phyloP scores from a whole-genome alignment of 2,329 filamentous ascomycete species.

The Phyllosticta paracitricarpa region DNA sequence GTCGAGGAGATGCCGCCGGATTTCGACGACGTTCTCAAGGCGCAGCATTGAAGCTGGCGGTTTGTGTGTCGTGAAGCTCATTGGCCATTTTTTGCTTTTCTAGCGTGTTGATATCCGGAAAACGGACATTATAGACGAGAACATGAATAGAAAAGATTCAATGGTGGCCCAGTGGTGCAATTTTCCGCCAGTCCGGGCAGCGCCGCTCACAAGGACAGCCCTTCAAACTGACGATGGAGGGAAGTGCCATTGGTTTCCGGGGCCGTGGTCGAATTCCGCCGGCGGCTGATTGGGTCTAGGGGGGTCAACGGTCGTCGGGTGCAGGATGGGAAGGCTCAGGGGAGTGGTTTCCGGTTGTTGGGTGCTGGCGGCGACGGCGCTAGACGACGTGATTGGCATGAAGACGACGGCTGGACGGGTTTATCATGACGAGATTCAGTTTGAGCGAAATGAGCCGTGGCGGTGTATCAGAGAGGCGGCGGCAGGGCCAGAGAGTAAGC shows the following conservation, averaged over 20 bases:
- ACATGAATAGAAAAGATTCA: not conserved
- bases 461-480: not conserved
- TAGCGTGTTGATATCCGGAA: not conserved
- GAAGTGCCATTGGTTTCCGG: not conserved
- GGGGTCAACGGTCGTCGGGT: not conserved
- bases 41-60: not conserved
- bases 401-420: not conserved
- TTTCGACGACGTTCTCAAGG: constrained; percentile 2
- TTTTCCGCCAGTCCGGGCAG: not conserved
- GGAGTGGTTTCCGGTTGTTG: not conserved
- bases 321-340: not conserved
- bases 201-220: not conserved
- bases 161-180: not conserved
- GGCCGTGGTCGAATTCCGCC: not conserved
- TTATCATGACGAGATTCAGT: not conserved
- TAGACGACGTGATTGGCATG: not conserved
- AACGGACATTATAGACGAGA: not conserved
- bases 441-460: not conserved
- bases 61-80: not conserved
- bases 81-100: not conserved
- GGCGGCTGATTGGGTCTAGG: not conserved
- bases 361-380: not conserved
- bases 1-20: constrained; percentile 3
- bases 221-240: not conserved
- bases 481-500: not conserved